A percentile compares a stretch with the other conserved stretches of the same genome.
Conservation (phyloP, 805 yeast genomes). For the Starmera amethionina region DNA sequence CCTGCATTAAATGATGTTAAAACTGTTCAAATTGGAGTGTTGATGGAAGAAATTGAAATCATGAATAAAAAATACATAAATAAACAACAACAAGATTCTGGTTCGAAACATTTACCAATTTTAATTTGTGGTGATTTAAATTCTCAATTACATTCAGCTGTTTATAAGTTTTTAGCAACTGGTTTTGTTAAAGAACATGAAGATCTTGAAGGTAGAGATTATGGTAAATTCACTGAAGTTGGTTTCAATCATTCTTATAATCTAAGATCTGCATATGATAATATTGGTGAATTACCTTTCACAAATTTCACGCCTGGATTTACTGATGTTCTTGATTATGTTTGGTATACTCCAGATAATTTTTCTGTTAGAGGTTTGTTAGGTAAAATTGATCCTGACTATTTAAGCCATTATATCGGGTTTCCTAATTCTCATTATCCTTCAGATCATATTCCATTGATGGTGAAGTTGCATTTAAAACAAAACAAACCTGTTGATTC, state of each 20-base stretch:
- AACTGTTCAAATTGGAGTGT: constrained; percentile 87
- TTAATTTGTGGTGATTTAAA: constrained; percentile 94
- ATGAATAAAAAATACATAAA: constrained; percentile 31
- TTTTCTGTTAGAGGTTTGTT: constrained; percentile 77
- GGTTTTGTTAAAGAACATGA: constrained; percentile 72
- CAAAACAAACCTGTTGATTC: constrained; percentile 20
- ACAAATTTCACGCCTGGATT: constrained; percentile 92
- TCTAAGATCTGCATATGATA: constrained; percentile 75
- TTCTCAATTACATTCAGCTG: constrained; percentile 81
- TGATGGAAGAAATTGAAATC: constrained; percentile 77
- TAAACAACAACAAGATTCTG: constrained; percentile 30
- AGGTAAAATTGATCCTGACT: constrained; percentile 76
- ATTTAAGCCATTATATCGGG: constrained; percentile 71
- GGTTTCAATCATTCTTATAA: constrained; percentile 79
- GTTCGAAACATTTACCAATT: constrained; percentile 56
- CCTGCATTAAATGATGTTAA: constrained; percentile 95
- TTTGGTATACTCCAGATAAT: constrained; percentile 85
- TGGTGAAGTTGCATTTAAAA: constrained; percentile 64
- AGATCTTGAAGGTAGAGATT: constrained; percentile 80
- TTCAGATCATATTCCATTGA: constrained; percentile 80
- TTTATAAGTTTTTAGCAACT: constrained; percentile 76
- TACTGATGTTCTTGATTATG: constrained; percentile 88
- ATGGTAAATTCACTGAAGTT: constrained; percentile 83
- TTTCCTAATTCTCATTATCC: constrained; percentile 92
- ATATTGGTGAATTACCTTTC: constrained; percentile 83